Evolutionary conservation across 495 filamentous ascomycete species (phyloP).

Genomic region (Aspergillus saccharolyticus): DNA sequence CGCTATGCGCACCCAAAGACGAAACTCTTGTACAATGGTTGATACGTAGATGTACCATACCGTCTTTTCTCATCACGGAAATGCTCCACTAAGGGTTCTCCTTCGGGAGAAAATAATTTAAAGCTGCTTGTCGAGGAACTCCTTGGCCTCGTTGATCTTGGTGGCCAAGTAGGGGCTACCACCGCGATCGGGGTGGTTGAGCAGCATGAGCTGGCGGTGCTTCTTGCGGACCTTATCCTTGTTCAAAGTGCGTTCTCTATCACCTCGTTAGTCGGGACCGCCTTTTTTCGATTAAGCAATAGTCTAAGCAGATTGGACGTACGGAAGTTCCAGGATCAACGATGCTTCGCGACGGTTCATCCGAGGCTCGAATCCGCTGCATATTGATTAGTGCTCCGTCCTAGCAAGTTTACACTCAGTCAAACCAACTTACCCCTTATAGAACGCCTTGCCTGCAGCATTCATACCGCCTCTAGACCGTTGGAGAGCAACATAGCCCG

Average conservation of each 20-base stretch:
- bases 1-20: constrained; percentile 41
- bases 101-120: constrained; percentile 10
- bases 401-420: neutral
- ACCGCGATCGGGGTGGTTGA: constrained; percentile 96
- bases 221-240: constrained; percentile 95
- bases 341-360: constrained; percentile 91
- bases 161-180: constrained; percentile 95
- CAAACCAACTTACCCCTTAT: constrained; percentile 62
- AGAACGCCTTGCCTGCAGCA: constrained; percentile 82
- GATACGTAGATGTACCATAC: constrained; percentile 2
- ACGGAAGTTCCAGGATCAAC: constrained; percentile 88
- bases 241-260: constrained; percentile 74
- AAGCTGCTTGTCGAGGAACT: constrained; percentile 77
- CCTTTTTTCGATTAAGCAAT: neutral
- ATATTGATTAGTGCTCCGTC: constrained; percentile 15
- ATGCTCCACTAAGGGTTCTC: neutral
- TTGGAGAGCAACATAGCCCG: constrained; percentile 82
- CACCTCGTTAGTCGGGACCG: constrained; percentile 15
- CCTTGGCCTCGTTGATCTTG: constrained; percentile 97
- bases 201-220: constrained; percentile 91
- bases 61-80: neutral
- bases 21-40: constrained; percentile 18
- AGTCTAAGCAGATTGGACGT: constrained; percentile 28
- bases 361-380: constrained; percentile 77
- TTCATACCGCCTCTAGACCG: constrained; percentile 72